These are phyloP conservation scores for Cytauxzoon felis DNA, from an alignment of 169 alveolate genomes.

Conservation along the genomic window DNA sequence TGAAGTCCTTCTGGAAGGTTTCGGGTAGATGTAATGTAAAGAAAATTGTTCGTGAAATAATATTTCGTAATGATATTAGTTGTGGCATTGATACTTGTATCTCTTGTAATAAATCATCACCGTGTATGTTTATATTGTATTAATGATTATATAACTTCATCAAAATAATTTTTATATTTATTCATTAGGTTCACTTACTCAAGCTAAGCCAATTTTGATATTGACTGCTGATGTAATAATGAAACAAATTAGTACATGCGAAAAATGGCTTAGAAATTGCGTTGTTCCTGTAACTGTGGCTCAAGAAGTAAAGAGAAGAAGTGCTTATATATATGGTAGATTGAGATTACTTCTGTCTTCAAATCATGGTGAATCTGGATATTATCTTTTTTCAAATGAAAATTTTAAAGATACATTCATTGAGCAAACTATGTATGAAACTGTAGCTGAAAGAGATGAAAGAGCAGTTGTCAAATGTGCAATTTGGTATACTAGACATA, in stretches of 20 bases:
- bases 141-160: background rate
- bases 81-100: constrained; percentile 49
- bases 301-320: constrained; percentile 46
- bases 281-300: constrained; percentile 58
- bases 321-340: constrained; percentile 37
- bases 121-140: too few relatives aligned
- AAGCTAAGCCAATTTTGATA: constrained; percentile 18
- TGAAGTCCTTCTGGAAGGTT: constrained; percentile 50
- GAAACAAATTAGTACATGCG: constrained; percentile 45
- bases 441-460: constrained; percentile 30
- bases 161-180: background rate
- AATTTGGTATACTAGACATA: constrained; percentile 46
- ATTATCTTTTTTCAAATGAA: constrained; percentile 53
- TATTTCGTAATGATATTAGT: constrained; percentile 44
- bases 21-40: constrained; percentile 45
- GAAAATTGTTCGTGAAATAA: constrained; percentile 42
- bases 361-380: background rate
- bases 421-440: constrained; percentile 14
- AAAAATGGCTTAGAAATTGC: constrained; percentile 40
- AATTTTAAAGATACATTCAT: constrained; percentile 34
- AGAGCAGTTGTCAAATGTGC: constrained; percentile 37
- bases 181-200: constrained; percentile 11
- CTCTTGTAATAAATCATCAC: constrained; percentile 1
- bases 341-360: constrained; percentile 28
- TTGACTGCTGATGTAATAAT: constrained; percentile 42